Conservation (phyloP, 495 filamentous ascomycete genomes). For the Penicillium coffeae region DNA sequence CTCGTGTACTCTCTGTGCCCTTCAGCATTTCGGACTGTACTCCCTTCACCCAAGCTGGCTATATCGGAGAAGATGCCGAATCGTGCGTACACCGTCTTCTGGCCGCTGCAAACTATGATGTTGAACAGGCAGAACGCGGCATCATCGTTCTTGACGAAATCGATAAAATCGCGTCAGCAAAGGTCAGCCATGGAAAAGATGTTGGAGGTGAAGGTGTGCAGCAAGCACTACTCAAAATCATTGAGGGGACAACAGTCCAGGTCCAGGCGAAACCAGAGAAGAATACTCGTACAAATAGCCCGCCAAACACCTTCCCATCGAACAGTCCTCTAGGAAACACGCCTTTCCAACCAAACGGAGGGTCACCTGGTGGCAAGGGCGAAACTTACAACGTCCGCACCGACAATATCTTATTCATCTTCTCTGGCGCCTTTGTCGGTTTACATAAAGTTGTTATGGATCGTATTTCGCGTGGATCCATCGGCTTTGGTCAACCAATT, state of each 20-base stretch:
- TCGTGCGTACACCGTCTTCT: slow-evolving; percentile 86
- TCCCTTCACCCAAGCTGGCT: slow-evolving; percentile 93
- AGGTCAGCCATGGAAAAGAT: slow-evolving; percentile 69
- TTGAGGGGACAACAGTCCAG: slow-evolving; percentile 92
- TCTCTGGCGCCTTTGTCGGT: slow-evolving; percentile 91
- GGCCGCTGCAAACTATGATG: slow-evolving; percentile 85
- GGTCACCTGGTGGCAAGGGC: slow-evolving; percentile 56
- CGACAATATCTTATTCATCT: slow-evolving; percentile 94
- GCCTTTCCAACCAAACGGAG: slow-evolving; percentile 34
- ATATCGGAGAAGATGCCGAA: slow-evolving; percentile 95
- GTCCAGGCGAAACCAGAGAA: slow-evolving; percentile 75
- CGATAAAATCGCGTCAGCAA: slow-evolving; percentile 85
- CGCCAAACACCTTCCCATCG: slow-evolving; percentile 42
- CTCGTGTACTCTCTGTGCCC: slow-evolving; percentile 79
- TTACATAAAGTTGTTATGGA: slow-evolving; percentile 85
- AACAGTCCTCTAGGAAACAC: slow-evolving; percentile 48
- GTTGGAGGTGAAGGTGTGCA: slow-evolving; percentile 93
- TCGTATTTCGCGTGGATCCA: slow-evolving; percentile 78
- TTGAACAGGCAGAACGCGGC: slow-evolving; percentile 78
- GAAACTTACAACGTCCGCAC: slow-evolving; percentile 91
- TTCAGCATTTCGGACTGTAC: slow-evolving; percentile 98
- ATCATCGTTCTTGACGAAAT: slow-evolving; percentile 96
- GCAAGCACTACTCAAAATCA: slow-evolving; percentile 90
- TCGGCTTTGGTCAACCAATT: slow-evolving; percentile 86
- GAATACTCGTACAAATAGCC: slow-evolving; percentile 48